These are phyloP conservation scores for Chrysanthemum lavandulifolium DNA, from an alignment of 129 eudicot genomes.

Conservation along the genomic window DNA sequence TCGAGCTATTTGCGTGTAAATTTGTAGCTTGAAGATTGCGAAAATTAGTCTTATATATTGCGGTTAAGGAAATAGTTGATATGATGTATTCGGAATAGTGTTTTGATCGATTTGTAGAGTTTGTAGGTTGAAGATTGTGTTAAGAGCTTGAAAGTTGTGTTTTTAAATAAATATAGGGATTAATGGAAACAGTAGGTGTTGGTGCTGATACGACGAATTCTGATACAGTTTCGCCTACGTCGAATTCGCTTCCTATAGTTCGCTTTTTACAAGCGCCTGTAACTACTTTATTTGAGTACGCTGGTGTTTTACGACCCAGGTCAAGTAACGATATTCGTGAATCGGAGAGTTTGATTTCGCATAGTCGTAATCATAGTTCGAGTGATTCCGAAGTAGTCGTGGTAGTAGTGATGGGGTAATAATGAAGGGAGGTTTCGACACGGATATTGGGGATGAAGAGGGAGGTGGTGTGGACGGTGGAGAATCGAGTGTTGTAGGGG, in stretches of 20 bases:
- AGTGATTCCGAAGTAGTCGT: constrained; percentile 14
- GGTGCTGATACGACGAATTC: constrained; percentile 24
- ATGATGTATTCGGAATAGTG: too few relatives aligned
- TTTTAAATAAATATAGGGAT: background rate
- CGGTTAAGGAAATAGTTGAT: background rate
- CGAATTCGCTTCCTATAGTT: constrained; percentile 31
- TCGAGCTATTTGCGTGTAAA: background rate
- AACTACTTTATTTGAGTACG: constrained; percentile 54
- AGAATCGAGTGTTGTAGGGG: constrained; percentile 10
- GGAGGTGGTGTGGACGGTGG: constrained; percentile 26
- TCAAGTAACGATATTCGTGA: constrained; percentile 34
- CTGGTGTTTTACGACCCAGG: constrained; percentile 47
- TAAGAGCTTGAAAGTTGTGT: constrained; percentile 4
- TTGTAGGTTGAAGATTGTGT: background rate
- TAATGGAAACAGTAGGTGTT: constrained; percentile 33
- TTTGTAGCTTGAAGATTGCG: constrained; percentile 8
- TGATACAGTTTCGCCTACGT: constrained; percentile 18
- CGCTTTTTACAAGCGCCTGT: constrained; percentile 64
- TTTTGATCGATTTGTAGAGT: background rate
- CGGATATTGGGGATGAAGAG: constrained; percentile 50
- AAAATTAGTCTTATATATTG: background rate
- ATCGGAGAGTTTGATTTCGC: constrained; percentile 31
- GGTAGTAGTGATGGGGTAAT: constrained; percentile 13
- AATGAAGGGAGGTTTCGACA: constrained; percentile 68
- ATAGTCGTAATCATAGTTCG: constrained; percentile 12